Conservation (phyloP, 139 green algal species). For the Klebsormidium nitens region DNA sequence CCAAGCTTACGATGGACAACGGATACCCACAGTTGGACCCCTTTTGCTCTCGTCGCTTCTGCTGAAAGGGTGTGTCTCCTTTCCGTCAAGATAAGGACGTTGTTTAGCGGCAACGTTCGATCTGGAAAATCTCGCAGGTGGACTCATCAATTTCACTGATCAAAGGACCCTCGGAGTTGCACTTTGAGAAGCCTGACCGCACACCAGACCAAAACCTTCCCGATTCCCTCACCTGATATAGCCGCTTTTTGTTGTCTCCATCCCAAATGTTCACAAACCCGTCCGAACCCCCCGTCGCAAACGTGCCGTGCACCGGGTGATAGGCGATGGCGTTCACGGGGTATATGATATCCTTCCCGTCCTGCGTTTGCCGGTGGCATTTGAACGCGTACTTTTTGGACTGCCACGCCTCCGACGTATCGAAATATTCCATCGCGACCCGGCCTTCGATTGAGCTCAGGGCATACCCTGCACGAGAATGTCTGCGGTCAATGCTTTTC, state of each 20-base stretch:
- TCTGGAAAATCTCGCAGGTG: no score
- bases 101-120: no score
- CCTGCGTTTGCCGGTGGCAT: slow-evolving; percentile 69
- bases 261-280: slow-evolving; percentile 88
- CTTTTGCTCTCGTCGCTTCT: no score
- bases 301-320: slow-evolving; percentile 62
- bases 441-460: slow-evolving; percentile 77
- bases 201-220: no score
- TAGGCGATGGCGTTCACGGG: slow-evolving; percentile 59
- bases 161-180: no score
- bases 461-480: slow-evolving; percentile 65
- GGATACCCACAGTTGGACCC: no score
- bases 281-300: slow-evolving; percentile 85
- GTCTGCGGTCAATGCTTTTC: no score
- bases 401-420: slow-evolving; percentile 50
- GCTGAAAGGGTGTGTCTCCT: no score
- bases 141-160: no score
- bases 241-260: slow-evolving; percentile 83
- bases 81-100: no score
- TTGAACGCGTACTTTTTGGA: slow-evolving; percentile 81
- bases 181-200: no score
- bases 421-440: slow-evolving; percentile 81
- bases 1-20: no score
- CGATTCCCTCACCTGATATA: slow-evolving; percentile 63
- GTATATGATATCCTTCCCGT: slow-evolving; percentile 60